Conservation (phyloP, 805 yeast genomes). For the Candida caryicola region DNA sequence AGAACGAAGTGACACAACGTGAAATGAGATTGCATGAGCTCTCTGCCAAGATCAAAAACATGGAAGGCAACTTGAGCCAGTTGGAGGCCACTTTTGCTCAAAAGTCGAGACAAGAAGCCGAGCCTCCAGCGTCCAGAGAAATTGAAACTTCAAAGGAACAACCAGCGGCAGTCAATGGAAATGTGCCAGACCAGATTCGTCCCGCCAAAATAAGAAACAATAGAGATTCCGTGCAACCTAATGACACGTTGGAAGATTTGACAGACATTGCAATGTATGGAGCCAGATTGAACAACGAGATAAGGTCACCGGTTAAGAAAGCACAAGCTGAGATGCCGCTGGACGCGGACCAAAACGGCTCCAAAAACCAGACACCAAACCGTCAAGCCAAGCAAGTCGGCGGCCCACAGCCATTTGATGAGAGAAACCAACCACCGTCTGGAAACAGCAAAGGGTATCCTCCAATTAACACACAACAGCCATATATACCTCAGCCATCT, state of each 20-base stretch:
- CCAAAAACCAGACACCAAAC: too few relatives aligned
- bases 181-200: background rate
- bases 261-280: constrained; percentile 39
- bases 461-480: too few relatives aligned
- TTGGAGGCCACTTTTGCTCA: background rate
- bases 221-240: background rate
- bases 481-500: constrained; percentile 7
- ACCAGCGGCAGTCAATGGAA: background rate
- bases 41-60: constrained; percentile 9
- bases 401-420: too few relatives aligned
- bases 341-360: too few relatives aligned
- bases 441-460: too few relatives aligned
- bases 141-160: constrained; percentile 7
- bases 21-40: constrained; percentile 9
- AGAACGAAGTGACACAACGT: constrained; percentile 19
- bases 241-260: constrained; percentile 32
- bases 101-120: background rate
- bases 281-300: constrained; percentile 31
- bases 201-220: constrained; percentile 5
- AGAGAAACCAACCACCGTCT: too few relatives aligned
- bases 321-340: background rate
- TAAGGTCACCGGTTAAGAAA: constrained; percentile 2
- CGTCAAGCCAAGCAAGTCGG: too few relatives aligned
- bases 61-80: constrained; percentile 14
- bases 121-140: background rate